These are phyloP conservation scores for Pulveroboletus sp. DNA, from an alignment of 1,284 basidiomycete species.

Conservation along the genomic window DNA sequence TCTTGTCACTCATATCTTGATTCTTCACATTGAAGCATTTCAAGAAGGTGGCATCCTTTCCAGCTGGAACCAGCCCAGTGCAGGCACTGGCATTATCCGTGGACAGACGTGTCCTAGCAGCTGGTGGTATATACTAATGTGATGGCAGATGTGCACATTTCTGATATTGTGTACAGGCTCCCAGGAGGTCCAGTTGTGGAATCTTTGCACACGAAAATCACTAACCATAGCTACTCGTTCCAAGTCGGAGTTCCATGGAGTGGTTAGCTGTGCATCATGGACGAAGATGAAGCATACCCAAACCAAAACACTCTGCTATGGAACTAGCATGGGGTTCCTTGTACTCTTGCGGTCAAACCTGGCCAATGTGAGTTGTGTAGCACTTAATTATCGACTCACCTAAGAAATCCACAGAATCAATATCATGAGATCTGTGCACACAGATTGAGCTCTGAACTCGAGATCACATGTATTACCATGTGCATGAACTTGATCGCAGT, in stretches of 20 bases:
- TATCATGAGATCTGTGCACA: background rate
- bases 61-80: no score
- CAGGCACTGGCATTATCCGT: no score
- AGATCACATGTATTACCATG: background rate
- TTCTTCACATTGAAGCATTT: no score
- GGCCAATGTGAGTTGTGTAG: slow-evolving; percentile 4
- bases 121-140: background rate
- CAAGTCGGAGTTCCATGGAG: background rate
- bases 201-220: background rate
- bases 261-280: slow-evolving; percentile 1
- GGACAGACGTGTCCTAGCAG: background rate
- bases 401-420: no score
- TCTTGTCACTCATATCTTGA: no score
- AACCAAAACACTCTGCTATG: slow-evolving; percentile 2
- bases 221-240: background rate
- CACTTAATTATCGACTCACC: no score
- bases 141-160: background rate
- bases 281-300: background rate
- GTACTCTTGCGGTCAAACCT: slow-evolving; percentile 1
- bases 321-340: slow-evolving; percentile 2
- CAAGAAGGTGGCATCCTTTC: no score
- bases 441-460: background rate
- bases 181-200: background rate
- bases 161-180: background rate
- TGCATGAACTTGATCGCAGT: background rate